Conservation (phyloP, 2,329 filamentous ascomycete species). For the Metarhizium humberi region DNA sequence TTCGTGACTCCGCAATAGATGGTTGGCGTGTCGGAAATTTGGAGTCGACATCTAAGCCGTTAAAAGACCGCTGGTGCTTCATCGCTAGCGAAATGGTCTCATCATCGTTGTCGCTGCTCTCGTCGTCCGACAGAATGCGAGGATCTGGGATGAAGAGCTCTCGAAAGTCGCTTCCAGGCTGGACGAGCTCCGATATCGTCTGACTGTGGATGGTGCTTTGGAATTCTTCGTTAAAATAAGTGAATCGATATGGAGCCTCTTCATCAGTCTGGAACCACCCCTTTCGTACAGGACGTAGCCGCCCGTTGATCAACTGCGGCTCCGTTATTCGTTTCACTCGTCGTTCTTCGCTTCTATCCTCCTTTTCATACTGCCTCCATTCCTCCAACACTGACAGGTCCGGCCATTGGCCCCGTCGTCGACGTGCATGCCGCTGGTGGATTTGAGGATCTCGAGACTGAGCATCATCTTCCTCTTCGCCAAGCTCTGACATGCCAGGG, state of each 20-base stretch:
- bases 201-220: slow-evolving; percentile 94
- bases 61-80: slow-evolving; percentile 15
- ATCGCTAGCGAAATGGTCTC: slow-evolving; percentile 17
- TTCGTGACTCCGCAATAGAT: slow-evolving; percentile 27
- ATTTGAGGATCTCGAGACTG: slow-evolving; percentile 33
- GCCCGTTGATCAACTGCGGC: slow-evolving; percentile 82
- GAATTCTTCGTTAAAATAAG: slow-evolving; percentile 97
- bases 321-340: slow-evolving; percentile 89
- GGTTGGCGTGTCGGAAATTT: slow-evolving; percentile 36
- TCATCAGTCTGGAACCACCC: slow-evolving; percentile 84
- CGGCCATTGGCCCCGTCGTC: slow-evolving; percentile 71
- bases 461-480: slow-evolving; percentile 57
- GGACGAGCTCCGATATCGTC: slow-evolving; percentile 85
- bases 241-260: slow-evolving; percentile 88
- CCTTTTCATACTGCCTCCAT: slow-evolving; percentile 86
- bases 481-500: slow-evolving; percentile 62
- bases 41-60: slow-evolving; percentile 28
- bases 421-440: slow-evolving; percentile 31
- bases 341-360: slow-evolving; percentile 66
- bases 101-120: slow-evolving; percentile 51
- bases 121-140: slow-evolving; percentile 62
- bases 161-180: slow-evolving; percentile 72
- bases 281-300: slow-evolving; percentile 69
- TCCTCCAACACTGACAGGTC: slow-evolving; percentile 77
- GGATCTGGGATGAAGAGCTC: slow-evolving; percentile 90